These are phyloP conservation scores for Erythrophleum ivorense DNA, from an alignment of 331 rosid genomes.

Conservation along the genomic window DNA sequence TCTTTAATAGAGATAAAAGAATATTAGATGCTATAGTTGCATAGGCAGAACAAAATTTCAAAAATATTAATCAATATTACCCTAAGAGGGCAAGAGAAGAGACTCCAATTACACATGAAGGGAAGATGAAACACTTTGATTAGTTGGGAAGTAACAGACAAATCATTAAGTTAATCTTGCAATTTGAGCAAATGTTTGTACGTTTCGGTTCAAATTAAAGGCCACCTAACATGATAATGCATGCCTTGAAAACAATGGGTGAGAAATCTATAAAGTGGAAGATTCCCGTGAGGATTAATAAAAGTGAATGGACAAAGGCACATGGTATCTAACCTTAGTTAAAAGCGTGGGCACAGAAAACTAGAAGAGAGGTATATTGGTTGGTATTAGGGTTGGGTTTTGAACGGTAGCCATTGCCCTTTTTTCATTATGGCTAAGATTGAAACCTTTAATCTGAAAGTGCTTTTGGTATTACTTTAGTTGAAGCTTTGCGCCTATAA, in stretches of 20 bases:
- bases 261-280: slow-evolving; percentile 35
- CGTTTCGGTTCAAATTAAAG: slow-evolving; percentile 51
- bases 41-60: too few relatives aligned
- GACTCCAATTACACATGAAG: neutral
- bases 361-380: slow-evolving; percentile 23
- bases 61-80: too few relatives aligned
- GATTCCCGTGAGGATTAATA: slow-evolving; percentile 53
- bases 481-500: slow-evolving; percentile 31
- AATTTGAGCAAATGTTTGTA: slow-evolving; percentile 41
- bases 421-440: slow-evolving; percentile 16
- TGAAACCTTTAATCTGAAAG: slow-evolving; percentile 41
- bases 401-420: slow-evolving; percentile 36
- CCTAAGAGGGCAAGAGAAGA: too few relatives aligned
- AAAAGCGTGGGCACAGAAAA: slow-evolving; percentile 52
- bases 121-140: slow-evolving; percentile 23
- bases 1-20: too few relatives aligned
- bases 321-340: slow-evolving; percentile 44
- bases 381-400: slow-evolving; percentile 20
- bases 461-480: slow-evolving; percentile 49
- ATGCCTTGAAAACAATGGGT: slow-evolving; percentile 29
- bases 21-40: too few relatives aligned
- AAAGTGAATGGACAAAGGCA: slow-evolving; percentile 48
- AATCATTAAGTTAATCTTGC: slow-evolving; percentile 10
- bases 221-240: slow-evolving; percentile 39
- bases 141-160: slow-evolving; percentile 21